Percentiles rank a stretch among this genome's conserved stretches.
These are phyloP conservation scores for Chenopodium formosanum DNA, from an alignment of 148 eudicot genomes.

Conservation along the genomic window DNA sequence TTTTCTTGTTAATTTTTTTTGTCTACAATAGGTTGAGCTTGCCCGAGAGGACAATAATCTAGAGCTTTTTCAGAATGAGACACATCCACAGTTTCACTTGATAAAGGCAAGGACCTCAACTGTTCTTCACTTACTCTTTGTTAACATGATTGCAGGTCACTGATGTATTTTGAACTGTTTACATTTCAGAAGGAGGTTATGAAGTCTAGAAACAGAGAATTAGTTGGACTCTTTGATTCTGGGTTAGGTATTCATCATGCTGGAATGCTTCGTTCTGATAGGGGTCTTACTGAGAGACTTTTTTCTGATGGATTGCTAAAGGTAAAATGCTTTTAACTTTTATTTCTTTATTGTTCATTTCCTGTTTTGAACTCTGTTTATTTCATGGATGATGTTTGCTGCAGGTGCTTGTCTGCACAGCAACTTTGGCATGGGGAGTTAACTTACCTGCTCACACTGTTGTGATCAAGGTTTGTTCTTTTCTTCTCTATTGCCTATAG, in stretches of 20 bases:
- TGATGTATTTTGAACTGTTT: conserved; percentile 24
- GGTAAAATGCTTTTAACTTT: conserved; percentile 33
- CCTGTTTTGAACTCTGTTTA: conserved; percentile 7
- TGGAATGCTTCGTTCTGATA: conserved; percentile 97
- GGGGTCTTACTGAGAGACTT: conserved; percentile 90
- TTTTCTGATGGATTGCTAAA: conserved; percentile 86
- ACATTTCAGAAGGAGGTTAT: conserved; percentile 70
- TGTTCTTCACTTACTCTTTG: conserved; percentile 5
- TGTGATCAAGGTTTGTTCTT: conserved; percentile 82
- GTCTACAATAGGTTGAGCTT: conserved; percentile 62
- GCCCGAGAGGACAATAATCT: conserved; percentile 57
- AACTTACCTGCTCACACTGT: conserved; percentile 99
- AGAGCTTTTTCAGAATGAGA: conserved; percentile 70
- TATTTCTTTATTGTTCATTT: not conserved
- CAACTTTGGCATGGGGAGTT: conserved; percentile 99
- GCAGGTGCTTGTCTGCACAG: conserved; percentile 97
- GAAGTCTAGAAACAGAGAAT: conserved; percentile 89
- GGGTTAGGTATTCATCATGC: conserved; percentile 99
- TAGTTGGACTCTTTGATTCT: conserved; percentile 82
- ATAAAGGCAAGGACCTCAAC: conserved; percentile 55
- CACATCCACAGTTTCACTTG: conserved; percentile 77
- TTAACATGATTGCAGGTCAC: conserved; percentile 3
- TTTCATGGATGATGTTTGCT: conserved; percentile 16
- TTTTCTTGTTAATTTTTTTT: conserved; percentile 14
- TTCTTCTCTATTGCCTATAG: not conserved